Evolutionary conservation across 306 rosid genomes (phyloP), one percentile per base, ranked within the genome.

Genomic region (Gleditsia sinensis): DNA sequence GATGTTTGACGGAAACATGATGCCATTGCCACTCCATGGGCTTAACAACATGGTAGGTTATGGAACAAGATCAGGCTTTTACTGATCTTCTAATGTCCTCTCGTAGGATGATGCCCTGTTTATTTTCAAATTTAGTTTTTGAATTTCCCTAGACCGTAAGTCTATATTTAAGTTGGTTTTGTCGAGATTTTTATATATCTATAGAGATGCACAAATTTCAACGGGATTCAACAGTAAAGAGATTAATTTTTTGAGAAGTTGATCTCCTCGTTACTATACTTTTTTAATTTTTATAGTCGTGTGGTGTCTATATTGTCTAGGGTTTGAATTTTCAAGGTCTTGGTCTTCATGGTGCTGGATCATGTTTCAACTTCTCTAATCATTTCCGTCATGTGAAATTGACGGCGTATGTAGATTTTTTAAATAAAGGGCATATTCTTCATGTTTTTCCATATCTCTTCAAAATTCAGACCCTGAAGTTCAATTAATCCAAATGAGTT

Each of bases 351-450:
- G 50, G n/a, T n/a, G n/a, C n/a, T n/a, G n/a, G n/a, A n/a, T n/a
- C n/a, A n/a, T n/a, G n/a, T n/a, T n/a, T n/a, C n/a, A n/a, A n/a
- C n/a, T n/a, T n/a, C n/a, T n/a, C n/a, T n/a, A n/a, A n/a, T 70
- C 16, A 5, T 75, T 40, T 51, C 55, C 2, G n/a, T n/a, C n/a
- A n/a, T n/a, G n/a, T n/a, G n/a, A n/a, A n/a, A n/a, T n/a, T n/a
- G n/a, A n/a, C n/a, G n/a, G n/a, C n/a, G n/a, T n/a, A n/a, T n/a
- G n/a, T n/a, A n/a, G n/a, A n/a, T n/a, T n/a, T n/a, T n/a, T n/a
- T n/a, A 12, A 66, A 75, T 75, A 65, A 71, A 55, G 30, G 74
- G 74, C 74, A 30, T 65, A 45, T 75, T 61, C 10, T 63, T 39
- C 50, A 21, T 45, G 20, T 37, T n/a, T n/a, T n/a, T n/a, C n/a